Conservation (phyloP, 495 filamentous ascomycete species). For the Aspergillus carlsbadensis region DNA sequence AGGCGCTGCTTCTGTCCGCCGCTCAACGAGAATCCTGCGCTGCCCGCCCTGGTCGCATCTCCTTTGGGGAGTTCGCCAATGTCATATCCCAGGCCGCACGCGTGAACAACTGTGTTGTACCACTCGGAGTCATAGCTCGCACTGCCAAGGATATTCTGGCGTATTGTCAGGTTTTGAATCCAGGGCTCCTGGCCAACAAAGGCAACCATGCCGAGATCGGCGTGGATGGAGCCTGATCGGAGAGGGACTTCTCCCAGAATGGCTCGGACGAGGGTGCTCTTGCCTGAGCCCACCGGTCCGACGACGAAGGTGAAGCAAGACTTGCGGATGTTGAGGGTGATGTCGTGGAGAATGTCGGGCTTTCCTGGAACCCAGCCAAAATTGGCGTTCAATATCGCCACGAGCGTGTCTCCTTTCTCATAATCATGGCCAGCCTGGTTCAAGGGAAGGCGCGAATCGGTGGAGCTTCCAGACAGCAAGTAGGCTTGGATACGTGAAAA, state of each 20-base stretch:
- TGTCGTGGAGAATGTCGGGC: background rate
- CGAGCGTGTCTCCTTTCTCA: background rate
- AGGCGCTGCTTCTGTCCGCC: conserved; percentile 81
- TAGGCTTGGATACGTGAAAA: conserved; percentile 28
- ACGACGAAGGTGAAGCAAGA: conserved; percentile 18
- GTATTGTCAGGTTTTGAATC: conserved; percentile 37
- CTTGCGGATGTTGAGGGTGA: background rate
- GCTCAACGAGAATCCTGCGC: conserved; percentile 76
- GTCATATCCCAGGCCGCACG: conserved; percentile 32
- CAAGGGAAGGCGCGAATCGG: background rate
- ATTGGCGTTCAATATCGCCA: background rate
- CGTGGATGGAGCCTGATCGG: conserved; percentile 4
- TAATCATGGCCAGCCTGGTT: background rate
- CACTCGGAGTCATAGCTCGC: conserved; percentile 28
- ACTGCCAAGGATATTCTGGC: conserved; percentile 27
- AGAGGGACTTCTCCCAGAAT: conserved; percentile 22
- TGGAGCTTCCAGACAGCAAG: conserved; percentile 5
- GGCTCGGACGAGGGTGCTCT: conserved; percentile 28
- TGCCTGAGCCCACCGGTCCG: conserved; percentile 29
- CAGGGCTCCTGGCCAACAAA: conserved; percentile 40
- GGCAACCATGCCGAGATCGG: conserved; percentile 17
- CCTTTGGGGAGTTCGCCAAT: conserved; percentile 44
- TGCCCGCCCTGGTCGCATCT: conserved; percentile 75
- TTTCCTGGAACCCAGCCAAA: background rate
- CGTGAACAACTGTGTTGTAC: conserved; percentile 30